phyloP scores from a whole-genome alignment of 2,329 filamentous ascomycete genomes.

The Fusarium coicis region DNA sequence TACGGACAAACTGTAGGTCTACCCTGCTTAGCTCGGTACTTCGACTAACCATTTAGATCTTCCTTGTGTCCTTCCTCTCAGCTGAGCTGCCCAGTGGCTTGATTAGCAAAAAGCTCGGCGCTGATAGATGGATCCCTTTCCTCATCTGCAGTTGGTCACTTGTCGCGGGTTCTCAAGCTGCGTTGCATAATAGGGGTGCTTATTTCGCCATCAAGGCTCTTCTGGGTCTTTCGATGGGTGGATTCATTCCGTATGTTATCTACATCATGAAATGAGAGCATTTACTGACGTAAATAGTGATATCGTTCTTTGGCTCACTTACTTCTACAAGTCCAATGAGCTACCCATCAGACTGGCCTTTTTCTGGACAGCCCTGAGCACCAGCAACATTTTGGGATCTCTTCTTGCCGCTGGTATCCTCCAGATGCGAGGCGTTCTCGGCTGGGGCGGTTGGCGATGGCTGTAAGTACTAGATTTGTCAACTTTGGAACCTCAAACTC shows the following conservation, averaged over 20 bases:
- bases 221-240: constrained; percentile 60
- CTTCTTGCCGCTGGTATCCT: constrained; percentile 58
- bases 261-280: accelerated
- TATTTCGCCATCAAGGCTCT: constrained; percentile 57
- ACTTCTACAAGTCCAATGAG: constrained; percentile 80
- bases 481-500: background rate
- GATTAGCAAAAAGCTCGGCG: constrained; percentile 62
- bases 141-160: constrained; percentile 56
- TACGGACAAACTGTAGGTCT: constrained; percentile 52
- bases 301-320: constrained; percentile 74
- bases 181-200: constrained; percentile 48
- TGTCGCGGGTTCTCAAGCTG: constrained; percentile 53
- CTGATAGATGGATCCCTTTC: constrained; percentile 58
- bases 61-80: constrained; percentile 56
- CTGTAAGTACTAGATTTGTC: constrained; percentile 37
- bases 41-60: constrained; percentile 49
- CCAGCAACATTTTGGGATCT: constrained; percentile 63
- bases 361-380: constrained; percentile 77
- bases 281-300: constrained; percentile 34
- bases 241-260: constrained; percentile 58
- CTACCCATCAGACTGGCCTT: constrained; percentile 71
- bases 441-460: constrained; percentile 55
- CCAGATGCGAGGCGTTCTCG: constrained; percentile 51
- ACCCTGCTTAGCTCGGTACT: background rate
- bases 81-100: constrained; percentile 62